These are phyloP conservation scores for Dittrichia graveolens DNA, from an alignment of 129 eudicot species.

Conservation along the genomic window DNA sequence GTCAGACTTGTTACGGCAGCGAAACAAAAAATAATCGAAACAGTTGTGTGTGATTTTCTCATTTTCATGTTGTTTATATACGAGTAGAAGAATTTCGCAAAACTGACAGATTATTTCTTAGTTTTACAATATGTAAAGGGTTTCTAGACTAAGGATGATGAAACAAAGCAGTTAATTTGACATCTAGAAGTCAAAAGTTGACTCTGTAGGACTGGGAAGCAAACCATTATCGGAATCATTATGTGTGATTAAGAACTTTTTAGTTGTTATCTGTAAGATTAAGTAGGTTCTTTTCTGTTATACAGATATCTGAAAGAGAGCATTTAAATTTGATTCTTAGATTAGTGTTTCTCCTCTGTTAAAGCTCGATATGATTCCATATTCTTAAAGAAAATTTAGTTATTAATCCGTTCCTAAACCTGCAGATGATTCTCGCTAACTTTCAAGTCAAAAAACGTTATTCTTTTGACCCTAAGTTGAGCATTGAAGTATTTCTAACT, in stretches of 20 bases:
- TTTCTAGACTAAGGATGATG: neutral
- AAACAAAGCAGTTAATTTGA: neutral
- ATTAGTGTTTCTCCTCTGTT: too few species aligned
- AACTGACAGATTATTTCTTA: neutral
- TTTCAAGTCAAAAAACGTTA: neutral
- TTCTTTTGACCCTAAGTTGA: neutral
- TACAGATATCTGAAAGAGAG: too few species aligned
- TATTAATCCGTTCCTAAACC: neutral
- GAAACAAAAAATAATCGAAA: neutral
- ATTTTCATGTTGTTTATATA: neutral
- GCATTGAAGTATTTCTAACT: neutral
- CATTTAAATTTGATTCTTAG: too few species aligned
- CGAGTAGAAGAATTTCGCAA: neutral
- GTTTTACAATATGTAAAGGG: neutral
- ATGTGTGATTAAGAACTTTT: neutral
- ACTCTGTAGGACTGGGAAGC: neutral
- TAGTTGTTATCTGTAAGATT: too few species aligned
- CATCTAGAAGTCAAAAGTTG: constrained; percentile 7
- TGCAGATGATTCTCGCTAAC: neutral
- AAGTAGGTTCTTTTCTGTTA: too few species aligned
- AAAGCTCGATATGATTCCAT: too few species aligned
- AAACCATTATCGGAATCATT: constrained; percentile 4
- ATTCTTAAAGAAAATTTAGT: neutral
- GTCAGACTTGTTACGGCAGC: neutral
- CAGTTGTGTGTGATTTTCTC: neutral